phyloP scores from a whole-genome alignment of 2,329 filamentous ascomycete genomes.

The Monilinia fructicola region DNA sequence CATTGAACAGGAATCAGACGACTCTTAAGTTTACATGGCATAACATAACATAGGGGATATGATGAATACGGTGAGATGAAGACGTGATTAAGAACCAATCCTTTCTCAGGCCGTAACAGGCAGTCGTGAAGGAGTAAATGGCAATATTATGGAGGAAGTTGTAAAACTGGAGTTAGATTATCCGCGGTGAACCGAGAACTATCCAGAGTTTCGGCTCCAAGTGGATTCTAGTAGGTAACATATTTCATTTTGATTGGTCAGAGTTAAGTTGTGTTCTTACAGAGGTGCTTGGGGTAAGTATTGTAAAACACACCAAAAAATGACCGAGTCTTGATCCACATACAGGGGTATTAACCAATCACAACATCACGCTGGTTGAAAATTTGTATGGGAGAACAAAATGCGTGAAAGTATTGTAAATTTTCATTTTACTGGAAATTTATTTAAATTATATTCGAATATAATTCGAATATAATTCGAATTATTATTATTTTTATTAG shows the following conservation, averaged over 20 bases:
- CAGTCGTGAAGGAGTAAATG: background rate
- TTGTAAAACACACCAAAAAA: no score
- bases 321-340: no score
- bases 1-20: background rate
- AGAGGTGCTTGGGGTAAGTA: no score
- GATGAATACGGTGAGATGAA: slow-evolving; percentile 5
- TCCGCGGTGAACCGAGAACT: background rate
- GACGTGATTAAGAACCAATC: slow-evolving; percentile 8
- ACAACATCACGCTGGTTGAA: no score
- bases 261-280: background rate
- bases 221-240: slow-evolving; percentile 15
- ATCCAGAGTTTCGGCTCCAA: background rate
- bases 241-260: background rate
- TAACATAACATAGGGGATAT: background rate
- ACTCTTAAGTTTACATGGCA: background rate
- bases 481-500: no score
- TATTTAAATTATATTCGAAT: no score
- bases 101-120: background rate
- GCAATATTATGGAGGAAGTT: background rate
- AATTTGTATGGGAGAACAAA: no score
- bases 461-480: no score
- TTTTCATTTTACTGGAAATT: no score
- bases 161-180: background rate
- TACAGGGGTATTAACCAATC: no score
- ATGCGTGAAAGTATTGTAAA: no score